Conservation (phyloP, 2,329 filamentous ascomycete species). For the Curvularia sp. region DNA sequence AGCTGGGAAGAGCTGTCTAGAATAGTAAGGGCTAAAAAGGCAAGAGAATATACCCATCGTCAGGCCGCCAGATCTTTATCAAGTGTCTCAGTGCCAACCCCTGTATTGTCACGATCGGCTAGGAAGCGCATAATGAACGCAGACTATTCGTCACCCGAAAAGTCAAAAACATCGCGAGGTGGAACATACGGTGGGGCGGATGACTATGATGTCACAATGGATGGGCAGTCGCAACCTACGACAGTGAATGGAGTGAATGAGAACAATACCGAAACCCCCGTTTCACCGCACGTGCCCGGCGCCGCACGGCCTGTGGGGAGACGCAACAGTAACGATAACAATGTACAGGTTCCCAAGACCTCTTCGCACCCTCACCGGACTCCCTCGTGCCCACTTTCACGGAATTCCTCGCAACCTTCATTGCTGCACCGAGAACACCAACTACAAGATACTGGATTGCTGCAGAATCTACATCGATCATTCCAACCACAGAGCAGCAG, state of each 20-base stretch:
- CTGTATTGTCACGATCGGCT: constrained; percentile 19
- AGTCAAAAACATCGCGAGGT: constrained; percentile 8
- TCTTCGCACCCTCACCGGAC: constrained; percentile 46
- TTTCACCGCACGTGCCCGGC: constrained; percentile 30
- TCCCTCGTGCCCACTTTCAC: constrained; percentile 31
- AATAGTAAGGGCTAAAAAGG: constrained; percentile 27
- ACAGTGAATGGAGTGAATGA: constrained; percentile 22
- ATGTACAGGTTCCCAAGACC: constrained; percentile 48
- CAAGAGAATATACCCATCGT: constrained; percentile 32
- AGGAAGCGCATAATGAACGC: constrained; percentile 28
- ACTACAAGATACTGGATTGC: constrained; percentile 26
- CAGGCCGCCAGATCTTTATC: constrained; percentile 35
- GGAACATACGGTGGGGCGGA: constrained; percentile 19
- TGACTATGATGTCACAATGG: constrained; percentile 34
- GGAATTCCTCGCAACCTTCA: constrained; percentile 30
- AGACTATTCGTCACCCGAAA: constrained; percentile 39
- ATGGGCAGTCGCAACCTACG: constrained; percentile 27
- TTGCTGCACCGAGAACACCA: constrained; percentile 34
- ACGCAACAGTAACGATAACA: constrained; percentile 29
- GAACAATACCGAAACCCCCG: constrained; percentile 32
- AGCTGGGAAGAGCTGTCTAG: constrained; percentile 42
- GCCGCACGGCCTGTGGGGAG: constrained; percentile 23
- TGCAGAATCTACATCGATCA: constrained; percentile 21
- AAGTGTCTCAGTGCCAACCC: constrained; percentile 38
- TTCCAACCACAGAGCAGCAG: constrained; percentile 38